Percentiles rank a stretch among this genome's conserved stretches.
Conservation (phyloP, 2,329 filamentous ascomycete species). For the Fusarium miscanthi region DNA sequence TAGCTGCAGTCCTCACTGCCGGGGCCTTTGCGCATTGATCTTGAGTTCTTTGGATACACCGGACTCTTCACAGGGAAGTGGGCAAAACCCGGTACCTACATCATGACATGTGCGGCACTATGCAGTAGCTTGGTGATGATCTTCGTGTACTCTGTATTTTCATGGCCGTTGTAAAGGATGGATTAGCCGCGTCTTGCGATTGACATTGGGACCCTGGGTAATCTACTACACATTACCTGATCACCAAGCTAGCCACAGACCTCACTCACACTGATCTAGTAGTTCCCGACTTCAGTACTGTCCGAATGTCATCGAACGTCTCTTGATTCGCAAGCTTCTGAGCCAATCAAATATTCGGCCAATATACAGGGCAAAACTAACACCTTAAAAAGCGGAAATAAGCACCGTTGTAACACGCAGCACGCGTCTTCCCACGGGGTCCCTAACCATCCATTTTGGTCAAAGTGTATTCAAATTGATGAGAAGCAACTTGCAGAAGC, state of each 20-base stretch:
- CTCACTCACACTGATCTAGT: not conserved
- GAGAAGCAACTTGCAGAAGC: not conserved
- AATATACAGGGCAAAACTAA: not conserved
- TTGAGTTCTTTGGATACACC: not conserved
- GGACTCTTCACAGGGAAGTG: not conserved
- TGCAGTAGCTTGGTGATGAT: constrained; percentile 10
- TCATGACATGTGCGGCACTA: not conserved
- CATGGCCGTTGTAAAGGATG: not conserved
- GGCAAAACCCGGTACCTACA: not conserved
- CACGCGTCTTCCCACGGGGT: not conserved
- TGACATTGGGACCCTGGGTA: constrained; percentile 4
- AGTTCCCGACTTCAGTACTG: not conserved
- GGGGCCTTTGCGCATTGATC: not conserved
- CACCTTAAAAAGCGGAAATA: not conserved
- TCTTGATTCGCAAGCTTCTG: not conserved
- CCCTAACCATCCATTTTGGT: not conserved
- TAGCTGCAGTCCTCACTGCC: not conserved
- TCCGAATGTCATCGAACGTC: not conserved
- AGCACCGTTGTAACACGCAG: not conserved
- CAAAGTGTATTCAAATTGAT: not conserved
- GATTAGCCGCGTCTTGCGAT: constrained; percentile 27
- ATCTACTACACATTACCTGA: not conserved
- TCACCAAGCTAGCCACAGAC: not conserved
- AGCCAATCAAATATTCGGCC: not conserved
- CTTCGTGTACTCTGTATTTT: not conserved